A percentile compares a stretch with the other conserved stretches of the same genome.
phyloP scores from a whole-genome alignment of 176 grass and related monocot species.

The Zoysia japonica region DNA sequence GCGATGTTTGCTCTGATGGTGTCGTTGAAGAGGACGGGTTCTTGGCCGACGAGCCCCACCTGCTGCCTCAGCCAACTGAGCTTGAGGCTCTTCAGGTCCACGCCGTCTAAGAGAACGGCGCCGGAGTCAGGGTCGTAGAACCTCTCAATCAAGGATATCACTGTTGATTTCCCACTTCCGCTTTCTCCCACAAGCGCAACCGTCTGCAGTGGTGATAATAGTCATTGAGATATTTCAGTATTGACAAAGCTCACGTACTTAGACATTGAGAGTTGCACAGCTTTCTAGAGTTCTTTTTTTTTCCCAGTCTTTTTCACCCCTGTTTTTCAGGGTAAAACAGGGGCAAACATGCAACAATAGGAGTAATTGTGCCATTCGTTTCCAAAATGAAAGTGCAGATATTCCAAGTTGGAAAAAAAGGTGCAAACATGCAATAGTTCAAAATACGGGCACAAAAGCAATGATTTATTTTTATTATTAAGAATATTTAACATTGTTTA shows the following conservation, averaged over 20 bases:
- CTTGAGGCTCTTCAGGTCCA: slow-evolving; percentile 53
- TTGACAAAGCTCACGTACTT: background rate
- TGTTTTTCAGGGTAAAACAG: too few relatives aligned
- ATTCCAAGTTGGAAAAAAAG: too few relatives aligned
- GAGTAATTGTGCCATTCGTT: too few relatives aligned
- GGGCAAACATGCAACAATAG: too few relatives aligned
- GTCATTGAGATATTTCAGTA: background rate
- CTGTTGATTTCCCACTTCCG: slow-evolving; percentile 79
- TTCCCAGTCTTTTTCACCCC: background rate
- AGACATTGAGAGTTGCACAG: background rate
- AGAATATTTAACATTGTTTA: background rate
- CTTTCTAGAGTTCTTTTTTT: background rate
- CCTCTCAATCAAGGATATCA: slow-evolving; percentile 73
- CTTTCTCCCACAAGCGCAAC: slow-evolving; percentile 79
- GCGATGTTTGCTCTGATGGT: slow-evolving; percentile 69
- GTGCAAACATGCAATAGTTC: too few relatives aligned
- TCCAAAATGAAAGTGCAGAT: too few relatives aligned
- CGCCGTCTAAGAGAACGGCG: slow-evolving; percentile 52
- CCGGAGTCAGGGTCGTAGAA: slow-evolving; percentile 75
- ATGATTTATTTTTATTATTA: too few relatives aligned
- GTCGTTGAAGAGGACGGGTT: slow-evolving; percentile 65
- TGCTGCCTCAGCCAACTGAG: slow-evolving; percentile 69
- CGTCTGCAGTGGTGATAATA: slow-evolving; percentile 43
- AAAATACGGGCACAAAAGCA: too few relatives aligned
- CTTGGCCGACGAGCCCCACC: slow-evolving; percentile 73